phyloP scores from a whole-genome alignment of 176 grass and related monocot species.

The Elymus sibiricus region DNA sequence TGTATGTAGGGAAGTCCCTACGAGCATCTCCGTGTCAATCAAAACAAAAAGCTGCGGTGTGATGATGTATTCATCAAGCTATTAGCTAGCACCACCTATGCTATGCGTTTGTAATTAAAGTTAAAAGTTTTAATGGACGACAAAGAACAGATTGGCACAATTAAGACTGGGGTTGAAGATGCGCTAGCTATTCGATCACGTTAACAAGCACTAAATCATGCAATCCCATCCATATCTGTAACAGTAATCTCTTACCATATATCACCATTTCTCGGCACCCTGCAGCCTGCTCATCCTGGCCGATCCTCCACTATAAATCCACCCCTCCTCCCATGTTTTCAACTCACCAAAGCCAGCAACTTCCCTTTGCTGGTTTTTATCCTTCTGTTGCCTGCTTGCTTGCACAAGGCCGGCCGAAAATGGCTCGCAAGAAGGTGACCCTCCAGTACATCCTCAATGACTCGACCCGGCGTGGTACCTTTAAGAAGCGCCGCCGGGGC shows the following conservation, averaged over 20 bases:
- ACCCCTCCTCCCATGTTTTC: background rate
- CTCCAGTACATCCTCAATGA: slow-evolving; percentile 36
- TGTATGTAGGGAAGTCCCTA: background rate
- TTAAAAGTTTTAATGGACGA: background rate
- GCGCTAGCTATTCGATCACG: background rate
- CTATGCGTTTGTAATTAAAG: background rate
- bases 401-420: background rate
- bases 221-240: background rate
- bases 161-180: background rate
- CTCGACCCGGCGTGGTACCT: slow-evolving; percentile 1
- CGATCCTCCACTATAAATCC: background rate
- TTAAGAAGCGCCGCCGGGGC: slow-evolving; percentile 22
- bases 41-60: background rate
- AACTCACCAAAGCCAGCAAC: background rate
- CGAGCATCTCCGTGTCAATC: background rate
- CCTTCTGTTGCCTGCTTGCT: background rate
- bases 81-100: background rate
- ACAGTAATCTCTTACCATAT: background rate
- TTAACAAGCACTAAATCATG: background rate
- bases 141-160: background rate
- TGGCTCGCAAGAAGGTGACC: slow-evolving; percentile 39
- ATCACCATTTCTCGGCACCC: background rate
- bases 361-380: background rate
- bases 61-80: background rate
- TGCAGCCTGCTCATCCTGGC: background rate